Percentiles rank a stretch among this genome's conserved stretches.
phyloP scores from a whole-genome alignment of 2,329 filamentous ascomycete genomes.

The Cordyceps farinosa region DNA sequence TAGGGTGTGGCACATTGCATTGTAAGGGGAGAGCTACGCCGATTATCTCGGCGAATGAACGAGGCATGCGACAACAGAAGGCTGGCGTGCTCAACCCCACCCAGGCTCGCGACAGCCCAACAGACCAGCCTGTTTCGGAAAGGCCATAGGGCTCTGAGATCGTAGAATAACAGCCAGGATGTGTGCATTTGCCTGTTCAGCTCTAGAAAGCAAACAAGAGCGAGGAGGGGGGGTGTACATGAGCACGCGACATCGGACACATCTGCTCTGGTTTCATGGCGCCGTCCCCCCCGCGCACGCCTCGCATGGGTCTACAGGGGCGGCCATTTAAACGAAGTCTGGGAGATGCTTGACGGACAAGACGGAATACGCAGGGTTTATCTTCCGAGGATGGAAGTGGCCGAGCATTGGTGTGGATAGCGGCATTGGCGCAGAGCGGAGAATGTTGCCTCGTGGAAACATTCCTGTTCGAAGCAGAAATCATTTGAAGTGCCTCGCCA shows the following conservation, averaged over 20 bases:
- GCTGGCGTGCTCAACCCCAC: not conserved
- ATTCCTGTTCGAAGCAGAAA: not conserved
- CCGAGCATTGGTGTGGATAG: not conserved
- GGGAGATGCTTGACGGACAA: not conserved
- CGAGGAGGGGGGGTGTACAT: not conserved
- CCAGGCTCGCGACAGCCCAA: not conserved
- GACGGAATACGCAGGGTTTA: not conserved
- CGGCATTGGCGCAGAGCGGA: not conserved
- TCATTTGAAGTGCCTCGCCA: not conserved
- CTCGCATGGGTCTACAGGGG: not conserved
- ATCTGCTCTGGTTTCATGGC: not conserved
- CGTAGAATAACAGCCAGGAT: not conserved
- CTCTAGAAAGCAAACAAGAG: not conserved
- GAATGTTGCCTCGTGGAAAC: not conserved
- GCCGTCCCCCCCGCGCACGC: not conserved
- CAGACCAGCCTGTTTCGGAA: not conserved
- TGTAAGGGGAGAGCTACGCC: not conserved
- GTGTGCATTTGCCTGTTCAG: not conserved
- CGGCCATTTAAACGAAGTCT: not conserved
- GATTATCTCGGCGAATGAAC: not conserved
- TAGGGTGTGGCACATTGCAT: too few relatives aligned
- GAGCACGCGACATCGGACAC: not conserved
- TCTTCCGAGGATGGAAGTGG: constrained; percentile 1
- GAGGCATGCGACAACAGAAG: not conserved
- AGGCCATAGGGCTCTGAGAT: constrained; percentile 6